Evolutionary conservation across 2,329 filamentous ascomycete genomes (phyloP), one percentile per base, ranked within the genome.

Genomic region (Cladosporium sp.): DNA sequence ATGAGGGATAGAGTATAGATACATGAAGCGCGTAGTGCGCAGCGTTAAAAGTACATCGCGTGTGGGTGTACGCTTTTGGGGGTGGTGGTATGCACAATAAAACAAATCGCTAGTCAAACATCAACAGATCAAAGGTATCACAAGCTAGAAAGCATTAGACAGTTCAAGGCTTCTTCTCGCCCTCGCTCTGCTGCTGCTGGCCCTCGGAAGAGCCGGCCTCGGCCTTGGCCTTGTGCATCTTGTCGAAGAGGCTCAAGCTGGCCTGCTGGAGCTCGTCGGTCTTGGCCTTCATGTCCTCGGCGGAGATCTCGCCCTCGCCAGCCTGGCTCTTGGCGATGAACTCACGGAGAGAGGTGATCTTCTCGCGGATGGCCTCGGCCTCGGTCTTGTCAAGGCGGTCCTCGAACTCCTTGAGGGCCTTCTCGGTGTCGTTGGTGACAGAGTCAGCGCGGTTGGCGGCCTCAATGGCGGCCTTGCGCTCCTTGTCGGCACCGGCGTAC

Each of bases 371-470:
- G 73, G 85, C 82, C 65, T 96, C 90, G 61, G 88, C 90, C 85
- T 99, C 94, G 57, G 89, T 79, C 89, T 97, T 97, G 86, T 97
- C 93, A 58, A 99, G 88, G 78, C 88, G 92, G 77, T 97, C 92
- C 73, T 94, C 87, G 69, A 92, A 94, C 80, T 97, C 94, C 84
- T 93, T 96, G 66, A 99, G 85, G 36, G 93, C 92, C 84, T 96
- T 96, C 85, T 97, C 93, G 59, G 94, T 97, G 75, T 97, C 94
- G 82, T 95, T 97, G 70, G 97, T 79, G 64, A 97, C 92, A 73
- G 88, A 92, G 82, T 99, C 94, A 65, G 94, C 92, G 69, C 91
- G 90, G 88, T 99, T 99, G 83, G 93, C 92, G 70, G 92, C 84
- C 84, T 99, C 94, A 66, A 97, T 99, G 68, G 92, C 84, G 67